phyloP scores from a whole-genome alignment of 169 alveolate species.

The Eimeria sp. region DNA sequence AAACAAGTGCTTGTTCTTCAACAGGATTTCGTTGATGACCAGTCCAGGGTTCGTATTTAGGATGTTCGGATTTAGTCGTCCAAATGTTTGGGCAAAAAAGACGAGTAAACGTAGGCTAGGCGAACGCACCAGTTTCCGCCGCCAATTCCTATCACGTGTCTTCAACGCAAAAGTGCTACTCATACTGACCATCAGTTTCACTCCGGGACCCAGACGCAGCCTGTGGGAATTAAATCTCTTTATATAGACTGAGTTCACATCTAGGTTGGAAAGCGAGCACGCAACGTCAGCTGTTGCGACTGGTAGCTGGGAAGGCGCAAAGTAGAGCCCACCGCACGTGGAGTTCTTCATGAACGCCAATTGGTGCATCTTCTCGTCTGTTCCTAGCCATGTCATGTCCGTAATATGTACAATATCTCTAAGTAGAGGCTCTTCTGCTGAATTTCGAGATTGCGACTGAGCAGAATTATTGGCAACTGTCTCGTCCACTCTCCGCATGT shows the following conservation, averaged over 20 bases:
- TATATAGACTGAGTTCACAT: slow-evolving; percentile 6
- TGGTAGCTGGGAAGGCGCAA: slow-evolving; percentile 32
- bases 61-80: slow-evolving; percentile 58
- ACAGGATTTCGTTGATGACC: slow-evolving; percentile 42
- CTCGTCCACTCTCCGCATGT: background rate
- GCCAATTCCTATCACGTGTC: slow-evolving; percentile 42
- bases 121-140: slow-evolving; percentile 39
- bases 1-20: slow-evolving; percentile 41
- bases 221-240: slow-evolving; percentile 49
- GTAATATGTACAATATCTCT: slow-evolving; percentile 4
- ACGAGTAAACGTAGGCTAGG: slow-evolving; percentile 56
- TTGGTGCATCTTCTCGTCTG: slow-evolving; percentile 13
- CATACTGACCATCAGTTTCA: slow-evolving; percentile 39
- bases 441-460: background rate
- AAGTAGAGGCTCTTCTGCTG: background rate
- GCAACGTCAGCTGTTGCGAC: slow-evolving; percentile 36
- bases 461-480: background rate
- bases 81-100: slow-evolving; percentile 39
- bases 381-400: slow-evolving; percentile 58
- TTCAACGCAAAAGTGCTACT: slow-evolving; percentile 47
- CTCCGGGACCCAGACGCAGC: slow-evolving; percentile 39
- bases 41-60: slow-evolving; percentile 27
- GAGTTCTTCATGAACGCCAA: slow-evolving; percentile 49
- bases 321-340: slow-evolving; percentile 55
- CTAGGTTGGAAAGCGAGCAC: slow-evolving; percentile 43